Evolutionary conservation across 352 stramenopile species (phyloP), one percentile per base, ranked within the genome.

Genomic region (Phytopythium litorale): DNA sequence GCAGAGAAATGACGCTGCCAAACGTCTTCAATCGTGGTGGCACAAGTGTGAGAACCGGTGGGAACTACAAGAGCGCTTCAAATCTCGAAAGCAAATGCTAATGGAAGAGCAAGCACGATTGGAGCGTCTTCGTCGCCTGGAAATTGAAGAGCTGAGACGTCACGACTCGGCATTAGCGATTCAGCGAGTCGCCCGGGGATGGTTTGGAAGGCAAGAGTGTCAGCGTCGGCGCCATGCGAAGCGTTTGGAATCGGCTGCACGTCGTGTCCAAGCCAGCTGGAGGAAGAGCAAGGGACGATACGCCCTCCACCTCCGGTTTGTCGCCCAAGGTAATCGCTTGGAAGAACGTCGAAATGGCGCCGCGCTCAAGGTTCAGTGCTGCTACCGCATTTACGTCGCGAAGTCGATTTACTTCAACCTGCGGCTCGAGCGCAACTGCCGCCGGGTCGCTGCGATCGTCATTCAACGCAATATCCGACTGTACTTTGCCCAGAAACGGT

Each of bases 291-390:
- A 73, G 48, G 72, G 70, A 0, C 58, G 65, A 11, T 81, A 81
- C 37, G 78, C 65, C 16, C 63, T 90, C 0, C 75, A 78, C 46
- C 48, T 86, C 15, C 81, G 81, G 0, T 88, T 90, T 46, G 60
- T 70, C 1, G 79, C 72, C 4, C 73, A 86, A 52, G 70, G 72
- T 1, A 70, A 83, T 2, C 58, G 72, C 43, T 66, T 84, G 12
- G 64, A 63, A 0, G 68, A 71, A 6, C 67, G 60, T 9, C 59
- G 67, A 16, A 48, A 72, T 23, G 52, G 70, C 21, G 62, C 76
- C 21, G 71, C 66, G 3, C 71, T 81, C 18, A 43, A 56, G 7
- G 45, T 90, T 4, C 81, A 90, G 60, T 76, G 76, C 56, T 68
- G 66, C 11, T 64, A 71, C 11, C 70, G 78, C 1, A 52, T 75